A percentile compares a stretch with the other conserved stretches of the same genome.
These are phyloP conservation scores for Jacaranda mimosifolia DNA, from an alignment of 257 asterid genomes.

Conservation along the genomic window DNA sequence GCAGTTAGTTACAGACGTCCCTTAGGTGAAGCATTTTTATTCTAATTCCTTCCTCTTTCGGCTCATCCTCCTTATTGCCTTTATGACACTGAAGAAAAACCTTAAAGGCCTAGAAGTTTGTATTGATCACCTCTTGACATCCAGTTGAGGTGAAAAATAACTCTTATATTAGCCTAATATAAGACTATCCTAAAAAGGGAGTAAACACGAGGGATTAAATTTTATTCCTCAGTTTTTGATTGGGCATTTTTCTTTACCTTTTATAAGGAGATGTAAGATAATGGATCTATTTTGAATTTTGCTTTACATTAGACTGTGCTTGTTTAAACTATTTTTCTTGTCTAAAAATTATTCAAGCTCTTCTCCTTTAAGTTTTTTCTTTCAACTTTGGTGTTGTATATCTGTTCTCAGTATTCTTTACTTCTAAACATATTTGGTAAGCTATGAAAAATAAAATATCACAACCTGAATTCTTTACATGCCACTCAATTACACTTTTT, in stretches of 20 bases:
- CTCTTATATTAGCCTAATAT: slow-evolving; percentile 14
- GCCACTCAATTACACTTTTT: slow-evolving; percentile 5
- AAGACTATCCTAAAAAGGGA: too few relatives aligned
- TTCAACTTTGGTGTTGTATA: background rate
- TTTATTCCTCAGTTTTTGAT: background rate
- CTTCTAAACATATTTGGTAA: background rate
- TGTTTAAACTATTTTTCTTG: too few relatives aligned
- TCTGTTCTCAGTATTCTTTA: background rate
- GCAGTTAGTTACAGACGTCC: background rate
- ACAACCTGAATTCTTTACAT: background rate
- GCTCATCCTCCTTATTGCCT: background rate
- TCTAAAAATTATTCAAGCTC: slow-evolving; percentile 2
- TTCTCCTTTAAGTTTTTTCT: background rate
- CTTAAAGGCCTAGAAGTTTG: too few relatives aligned
- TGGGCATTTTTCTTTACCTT: background rate
- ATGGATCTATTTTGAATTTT: background rate
- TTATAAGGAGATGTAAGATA: background rate
- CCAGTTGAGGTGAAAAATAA: background rate
- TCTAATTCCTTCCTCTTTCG: background rate
- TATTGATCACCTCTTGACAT: too few relatives aligned
- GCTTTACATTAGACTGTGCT: too few relatives aligned
- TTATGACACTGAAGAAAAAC: background rate
- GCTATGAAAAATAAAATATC: background rate
- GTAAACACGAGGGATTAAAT: background rate
- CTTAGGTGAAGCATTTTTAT: background rate